Percentiles rank a stretch among this genome's conserved stretches.
Conservation (phyloP, 2,329 filamentous ascomycete genomes). For the Waltergamsia citrina region DNA sequence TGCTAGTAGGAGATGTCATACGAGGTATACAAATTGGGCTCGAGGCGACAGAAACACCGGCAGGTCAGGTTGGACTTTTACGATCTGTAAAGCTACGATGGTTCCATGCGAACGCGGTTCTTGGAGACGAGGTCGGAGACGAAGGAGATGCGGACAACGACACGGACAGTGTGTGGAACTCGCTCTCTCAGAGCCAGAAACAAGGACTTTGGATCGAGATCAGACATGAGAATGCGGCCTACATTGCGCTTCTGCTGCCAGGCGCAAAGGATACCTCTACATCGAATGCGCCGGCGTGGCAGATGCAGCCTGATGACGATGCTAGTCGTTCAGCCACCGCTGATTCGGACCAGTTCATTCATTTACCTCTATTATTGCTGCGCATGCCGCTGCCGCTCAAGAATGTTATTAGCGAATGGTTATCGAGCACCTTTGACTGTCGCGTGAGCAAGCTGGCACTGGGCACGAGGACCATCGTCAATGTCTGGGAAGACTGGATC, state of each 20-base stretch:
- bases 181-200: slow-evolving; percentile 13
- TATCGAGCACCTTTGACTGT: slow-evolving; percentile 45
- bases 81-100: slow-evolving; percentile 38
- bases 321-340: slow-evolving; percentile 2
- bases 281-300: slow-evolving; percentile 7
- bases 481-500: slow-evolving; percentile 43
- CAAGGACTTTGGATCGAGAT: slow-evolving; percentile 35
- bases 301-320: slow-evolving; percentile 9
- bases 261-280: slow-evolving; percentile 7
- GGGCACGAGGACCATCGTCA: slow-evolving; percentile 38
- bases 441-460: slow-evolving; percentile 40
- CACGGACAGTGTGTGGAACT: slow-evolving; percentile 6
- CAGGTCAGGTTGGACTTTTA: slow-evolving; percentile 29
- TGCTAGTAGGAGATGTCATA: slow-evolving; percentile 49
- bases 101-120: slow-evolving; percentile 23
- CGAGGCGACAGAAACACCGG: slow-evolving; percentile 28
- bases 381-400: slow-evolving; percentile 47
- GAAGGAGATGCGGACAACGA: slow-evolving; percentile 4
- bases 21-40: slow-evolving; percentile 47
- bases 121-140: slow-evolving; percentile 16
- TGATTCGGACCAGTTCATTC: slow-evolving; percentile 25
- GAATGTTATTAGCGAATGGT: slow-evolving; percentile 36
- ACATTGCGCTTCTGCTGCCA: slow-evolving; percentile 41
- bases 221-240: slow-evolving; percentile 41
- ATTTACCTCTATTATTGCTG: slow-evolving; percentile 42